A percentile compares a stretch with the other conserved stretches of the same genome.
Evolutionary conservation across 106 monocot genomes (phyloP).

Genomic region (Vanilla planifolia): DNA sequence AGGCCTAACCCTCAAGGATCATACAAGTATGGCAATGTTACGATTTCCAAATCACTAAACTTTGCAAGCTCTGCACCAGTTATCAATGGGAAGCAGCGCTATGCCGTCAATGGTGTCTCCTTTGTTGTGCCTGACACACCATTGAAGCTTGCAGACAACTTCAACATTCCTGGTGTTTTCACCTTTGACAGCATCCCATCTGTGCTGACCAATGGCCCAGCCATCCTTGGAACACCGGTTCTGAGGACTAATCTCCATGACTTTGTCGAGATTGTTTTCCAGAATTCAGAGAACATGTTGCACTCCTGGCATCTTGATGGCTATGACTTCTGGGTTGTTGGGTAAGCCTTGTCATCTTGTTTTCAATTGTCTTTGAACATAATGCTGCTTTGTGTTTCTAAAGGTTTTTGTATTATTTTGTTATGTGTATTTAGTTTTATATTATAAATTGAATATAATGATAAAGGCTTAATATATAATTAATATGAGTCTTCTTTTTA

Average conservation of each 20-base stretch:
- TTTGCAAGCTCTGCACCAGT: constrained; percentile 22
- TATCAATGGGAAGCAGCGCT: constrained; percentile 64
- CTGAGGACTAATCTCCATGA: constrained; percentile 47
- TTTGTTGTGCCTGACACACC: constrained; percentile 56
- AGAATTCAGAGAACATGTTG: constrained; percentile 32
- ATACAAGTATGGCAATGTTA: constrained; percentile 24
- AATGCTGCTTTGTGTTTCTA: too few relatives aligned
- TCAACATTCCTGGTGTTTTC: constrained; percentile 53
- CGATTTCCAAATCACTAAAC: constrained; percentile 8
- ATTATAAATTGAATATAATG: too few relatives aligned
- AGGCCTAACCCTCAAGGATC: constrained; percentile 39
- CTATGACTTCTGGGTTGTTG: constrained; percentile 41
- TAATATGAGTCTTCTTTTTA: too few relatives aligned
- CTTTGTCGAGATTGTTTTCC: constrained; percentile 41
- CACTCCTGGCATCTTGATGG: constrained; percentile 53
- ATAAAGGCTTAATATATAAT: too few relatives aligned
- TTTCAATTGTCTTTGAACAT: too few relatives aligned
- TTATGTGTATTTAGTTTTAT: too few relatives aligned
- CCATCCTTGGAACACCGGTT: constrained; percentile 48
- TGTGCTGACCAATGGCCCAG: too few relatives aligned
- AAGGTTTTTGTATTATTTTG: too few relatives aligned
- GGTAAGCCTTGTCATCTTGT: too few relatives aligned
- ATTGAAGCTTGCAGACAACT: constrained; percentile 55
- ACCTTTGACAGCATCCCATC: constrained; percentile 41
- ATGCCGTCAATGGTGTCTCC: constrained; percentile 62